Percentiles rank a stretch among this genome's conserved stretches.
phyloP scores from a whole-genome alignment of 805 yeast genomes.

The Millerago galiae region DNA sequence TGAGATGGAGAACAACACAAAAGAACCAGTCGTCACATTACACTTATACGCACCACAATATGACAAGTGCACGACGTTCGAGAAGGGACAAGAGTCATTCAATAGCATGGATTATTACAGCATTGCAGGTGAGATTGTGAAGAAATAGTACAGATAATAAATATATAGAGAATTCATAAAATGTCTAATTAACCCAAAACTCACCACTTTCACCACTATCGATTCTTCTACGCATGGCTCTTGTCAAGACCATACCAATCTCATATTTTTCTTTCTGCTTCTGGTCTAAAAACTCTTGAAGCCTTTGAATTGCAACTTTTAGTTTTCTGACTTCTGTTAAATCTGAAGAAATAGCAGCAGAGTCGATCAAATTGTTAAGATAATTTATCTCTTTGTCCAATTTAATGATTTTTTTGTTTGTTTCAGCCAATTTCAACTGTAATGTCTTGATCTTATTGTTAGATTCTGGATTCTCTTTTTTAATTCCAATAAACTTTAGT shows the following conservation, averaged over 20 bases:
- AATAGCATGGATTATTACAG: conserved; percentile 3
- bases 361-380: conserved; percentile 27
- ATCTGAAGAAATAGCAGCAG: conserved; percentile 31
- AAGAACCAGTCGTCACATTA: conserved; percentile 32
- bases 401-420: conserved; percentile 30
- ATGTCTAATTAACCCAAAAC: conserved; percentile 31
- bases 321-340: conserved; percentile 30
- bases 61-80: conserved; percentile 1
- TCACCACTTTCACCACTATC: conserved; percentile 35
- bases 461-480: conserved; percentile 14
- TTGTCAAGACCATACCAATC: conserved; percentile 32
- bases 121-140: conserved; percentile 2
- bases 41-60: conserved; percentile 38
- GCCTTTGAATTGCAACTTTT: conserved; percentile 28
- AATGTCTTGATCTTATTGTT: conserved; percentile 20
- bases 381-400: conserved; percentile 33
- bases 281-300: conserved; percentile 34
- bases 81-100: background rate
- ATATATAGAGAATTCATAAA: background rate
- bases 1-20: conserved; percentile 32
- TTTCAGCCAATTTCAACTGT: conserved; percentile 27
- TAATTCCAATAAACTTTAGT: conserved; percentile 21
- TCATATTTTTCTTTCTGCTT: conserved; percentile 39
- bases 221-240: conserved; percentile 34
- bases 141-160: background rate